Evolutionary conservation across 768 basidiomycete species (phyloP), one percentile per base, ranked within the genome.

Genomic region (Pleurotus tuoliensis): DNA sequence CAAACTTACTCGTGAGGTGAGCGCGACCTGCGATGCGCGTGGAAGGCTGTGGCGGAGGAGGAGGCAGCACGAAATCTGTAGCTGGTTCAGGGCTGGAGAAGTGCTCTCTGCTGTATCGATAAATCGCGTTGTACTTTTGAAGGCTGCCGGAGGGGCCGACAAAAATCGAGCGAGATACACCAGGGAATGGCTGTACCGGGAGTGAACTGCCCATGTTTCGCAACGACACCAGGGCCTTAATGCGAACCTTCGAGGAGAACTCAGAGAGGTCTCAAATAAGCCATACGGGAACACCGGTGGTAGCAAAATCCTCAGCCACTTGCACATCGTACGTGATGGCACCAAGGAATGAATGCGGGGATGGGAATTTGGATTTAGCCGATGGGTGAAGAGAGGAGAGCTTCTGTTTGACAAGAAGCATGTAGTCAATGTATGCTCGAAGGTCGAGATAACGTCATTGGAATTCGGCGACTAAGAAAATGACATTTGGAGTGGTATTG

Each of bases 211-310:
- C 5, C 13, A 24, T 5, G 7, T 18, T 6, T 18, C 12, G n/a
- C 13, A 25, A 8, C 5, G n/a, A 13, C 16, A 47, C 46, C 5
- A 47, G 18, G 46, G n/a, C 11, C 7, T 47, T 25, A 20, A 58
- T 56, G n/a, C 58, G 58, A 27, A 48, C 25, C 25, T 22, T 16
- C 4, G 43, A 25, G 6, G 46, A 47, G 7, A 58, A 27, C 2
- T 20, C 22, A 6, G 22, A 11, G 8, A 43, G 40, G 15, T 55
- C 49, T 1, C 55, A 62, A 6, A 66, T 45, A 11, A 56, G 57
- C 65, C 64, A 68, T 7, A 66, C 60, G 2, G 64, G 65, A 1
- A 66, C 16, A 0, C 66, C 62, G 16, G 64, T 63, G 0, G 41
- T 24, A 11, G 20, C 15, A 3, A 64, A 53, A 3, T 57, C 52